Evolutionary conservation across 2,329 filamentous ascomycete species (phyloP).

Genomic region (Beauveria bassiana): DNA sequence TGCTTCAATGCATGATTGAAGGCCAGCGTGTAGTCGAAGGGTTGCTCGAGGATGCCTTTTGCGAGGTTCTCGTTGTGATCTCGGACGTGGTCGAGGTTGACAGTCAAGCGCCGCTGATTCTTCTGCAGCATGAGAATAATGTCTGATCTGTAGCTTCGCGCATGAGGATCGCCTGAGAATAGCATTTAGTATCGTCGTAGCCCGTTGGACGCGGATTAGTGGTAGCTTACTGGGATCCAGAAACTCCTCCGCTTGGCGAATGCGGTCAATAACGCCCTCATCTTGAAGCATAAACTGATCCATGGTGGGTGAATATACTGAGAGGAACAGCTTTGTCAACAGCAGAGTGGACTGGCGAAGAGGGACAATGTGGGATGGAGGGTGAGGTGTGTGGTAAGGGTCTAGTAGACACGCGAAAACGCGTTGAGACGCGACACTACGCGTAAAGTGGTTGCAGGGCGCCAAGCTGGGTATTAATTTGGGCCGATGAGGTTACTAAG

Average conservation of each 20-base stretch:
- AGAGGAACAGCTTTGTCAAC: slow-evolving; percentile 8
- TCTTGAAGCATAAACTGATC: slow-evolving; percentile 71
- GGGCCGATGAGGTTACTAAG: not conserved
- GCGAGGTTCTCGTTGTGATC: slow-evolving; percentile 80
- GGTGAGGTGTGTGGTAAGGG: slow-evolving; percentile 8
- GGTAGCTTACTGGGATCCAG: slow-evolving; percentile 73
- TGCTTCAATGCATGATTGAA: slow-evolving; percentile 89
- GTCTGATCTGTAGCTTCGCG: slow-evolving; percentile 75
- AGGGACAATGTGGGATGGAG: slow-evolving; percentile 3
- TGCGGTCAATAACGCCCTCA: slow-evolving; percentile 74
- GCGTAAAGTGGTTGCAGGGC: slow-evolving; percentile 18
- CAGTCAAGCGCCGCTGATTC: slow-evolving; percentile 55
- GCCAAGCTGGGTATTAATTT: not conserved
- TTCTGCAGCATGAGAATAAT: slow-evolving; percentile 72
- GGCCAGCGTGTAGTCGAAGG: slow-evolving; percentile 81
- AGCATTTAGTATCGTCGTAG: not conserved
- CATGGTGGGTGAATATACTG: slow-evolving; percentile 41
- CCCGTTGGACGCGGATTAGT: not conserved
- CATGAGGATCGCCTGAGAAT: slow-evolving; percentile 35
- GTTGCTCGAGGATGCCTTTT: slow-evolving; percentile 66
- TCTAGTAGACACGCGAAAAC: slow-evolving; percentile 2
- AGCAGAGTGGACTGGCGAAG: slow-evolving; percentile 1
- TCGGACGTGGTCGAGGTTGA: slow-evolving; percentile 85
- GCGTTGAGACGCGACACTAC: slow-evolving; percentile 14
- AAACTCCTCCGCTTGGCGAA: slow-evolving; percentile 85